phyloP scores from a whole-genome alignment of 805 yeast species.

The Saturnispora quitensis region DNA sequence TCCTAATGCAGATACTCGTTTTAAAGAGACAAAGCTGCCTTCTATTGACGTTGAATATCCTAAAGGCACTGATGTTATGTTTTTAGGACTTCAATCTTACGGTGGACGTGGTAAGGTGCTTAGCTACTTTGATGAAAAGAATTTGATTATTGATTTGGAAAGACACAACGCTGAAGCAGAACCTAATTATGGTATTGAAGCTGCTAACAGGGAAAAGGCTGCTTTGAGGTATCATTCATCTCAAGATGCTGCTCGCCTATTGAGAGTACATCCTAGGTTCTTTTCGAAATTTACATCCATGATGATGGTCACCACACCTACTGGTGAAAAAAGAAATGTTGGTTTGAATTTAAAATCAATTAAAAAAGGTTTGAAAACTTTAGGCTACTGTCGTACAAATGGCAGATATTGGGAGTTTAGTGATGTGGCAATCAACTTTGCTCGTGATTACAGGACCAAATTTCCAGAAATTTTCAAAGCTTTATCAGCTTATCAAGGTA shows the following conservation, averaged over 20 bases:
- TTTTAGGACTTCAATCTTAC: constrained; percentile 79
- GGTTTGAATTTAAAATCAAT: constrained; percentile 85
- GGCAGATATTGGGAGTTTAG: constrained; percentile 77
- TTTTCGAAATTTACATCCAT: constrained; percentile 73
- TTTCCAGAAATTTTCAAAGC: constrained; percentile 55
- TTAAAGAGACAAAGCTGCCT: constrained; percentile 57
- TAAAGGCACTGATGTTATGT: constrained; percentile 55
- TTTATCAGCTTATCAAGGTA: constrained; percentile 18
- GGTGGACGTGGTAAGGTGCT: constrained; percentile 68
- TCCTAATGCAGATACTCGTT: constrained; percentile 65
- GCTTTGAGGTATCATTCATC: constrained; percentile 57
- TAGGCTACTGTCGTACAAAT: constrained; percentile 71
- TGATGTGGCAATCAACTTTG: constrained; percentile 56
- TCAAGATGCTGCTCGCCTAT: constrained; percentile 47
- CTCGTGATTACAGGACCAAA: constrained; percentile 47
- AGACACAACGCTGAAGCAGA: constrained; percentile 35
- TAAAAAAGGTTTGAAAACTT: constrained; percentile 65
- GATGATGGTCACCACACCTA: constrained; percentile 47
- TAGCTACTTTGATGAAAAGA: constrained; percentile 51
- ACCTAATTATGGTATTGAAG: constrained; percentile 54
- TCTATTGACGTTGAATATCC: constrained; percentile 84
- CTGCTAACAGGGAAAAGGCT: constrained; percentile 48
- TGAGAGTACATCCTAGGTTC: constrained; percentile 53
- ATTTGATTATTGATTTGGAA: constrained; percentile 3
- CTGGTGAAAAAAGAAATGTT: constrained; percentile 49